phyloP scores from a whole-genome alignment of 2,329 filamentous ascomycete species.

The Periconia sp. region DNA sequence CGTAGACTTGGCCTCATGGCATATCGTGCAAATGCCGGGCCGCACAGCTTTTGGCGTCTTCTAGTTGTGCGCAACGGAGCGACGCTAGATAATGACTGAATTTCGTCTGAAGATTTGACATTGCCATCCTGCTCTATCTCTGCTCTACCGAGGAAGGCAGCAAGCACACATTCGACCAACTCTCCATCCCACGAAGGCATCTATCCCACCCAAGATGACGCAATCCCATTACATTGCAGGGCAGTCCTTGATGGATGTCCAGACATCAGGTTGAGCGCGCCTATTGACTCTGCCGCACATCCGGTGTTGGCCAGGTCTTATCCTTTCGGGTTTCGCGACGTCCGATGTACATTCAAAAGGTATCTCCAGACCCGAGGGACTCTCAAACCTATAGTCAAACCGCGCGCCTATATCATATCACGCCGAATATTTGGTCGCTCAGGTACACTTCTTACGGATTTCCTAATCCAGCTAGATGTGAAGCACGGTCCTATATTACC shows the following conservation, averaged over 20 bases:
- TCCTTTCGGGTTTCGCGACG: neutral
- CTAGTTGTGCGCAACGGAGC: too few relatives aligned
- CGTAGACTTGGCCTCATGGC: too few relatives aligned
- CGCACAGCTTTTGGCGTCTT: too few relatives aligned
- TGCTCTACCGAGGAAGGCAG: too few relatives aligned
- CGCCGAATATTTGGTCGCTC: neutral
- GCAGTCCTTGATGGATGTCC: neutral
- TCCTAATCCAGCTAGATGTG: constrained; percentile 10
- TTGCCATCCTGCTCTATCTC: too few relatives aligned
- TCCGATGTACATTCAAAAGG: neutral
- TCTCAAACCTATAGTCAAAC: constrained; percentile 6
- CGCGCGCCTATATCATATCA: constrained; percentile 6
- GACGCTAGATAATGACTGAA: too few relatives aligned
- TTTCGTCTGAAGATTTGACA: too few relatives aligned
- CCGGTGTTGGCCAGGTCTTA: neutral
- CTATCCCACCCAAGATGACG: too few relatives aligned
- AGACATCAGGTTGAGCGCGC: neutral
- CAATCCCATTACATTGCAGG: too few relatives aligned
- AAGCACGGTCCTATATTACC: constrained; percentile 21
- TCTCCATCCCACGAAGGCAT: too few relatives aligned
- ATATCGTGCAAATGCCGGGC: too few relatives aligned
- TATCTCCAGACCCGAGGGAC: neutral
- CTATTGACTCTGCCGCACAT: neutral
- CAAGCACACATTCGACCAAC: too few relatives aligned
- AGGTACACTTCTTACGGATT: constrained; percentile 5